phyloP scores from a whole-genome alignment of 1,284 basidiomycete genomes.

The Leccinum pachyderme region DNA sequence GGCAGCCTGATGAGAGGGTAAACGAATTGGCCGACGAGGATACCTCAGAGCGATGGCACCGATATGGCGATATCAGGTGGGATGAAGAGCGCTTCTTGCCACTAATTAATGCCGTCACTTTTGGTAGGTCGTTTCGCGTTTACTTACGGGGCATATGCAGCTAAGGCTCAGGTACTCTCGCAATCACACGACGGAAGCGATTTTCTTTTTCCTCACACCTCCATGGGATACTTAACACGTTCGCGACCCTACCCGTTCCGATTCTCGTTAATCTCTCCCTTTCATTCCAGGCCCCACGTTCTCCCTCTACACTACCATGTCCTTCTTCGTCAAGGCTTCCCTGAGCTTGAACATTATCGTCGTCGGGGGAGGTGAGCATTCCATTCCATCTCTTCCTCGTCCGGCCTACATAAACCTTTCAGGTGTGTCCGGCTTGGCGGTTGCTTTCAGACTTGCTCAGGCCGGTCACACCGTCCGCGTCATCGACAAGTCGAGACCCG shows the following conservation, averaged over 20 bases:
- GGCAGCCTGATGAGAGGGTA: not conserved
- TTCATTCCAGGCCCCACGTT: not conserved
- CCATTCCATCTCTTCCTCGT: not conserved
- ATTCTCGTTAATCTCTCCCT: slow-evolving; percentile 1
- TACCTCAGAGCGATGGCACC: not conserved
- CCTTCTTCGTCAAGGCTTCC: slow-evolving; percentile 16
- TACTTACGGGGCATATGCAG: slow-evolving; percentile 1
- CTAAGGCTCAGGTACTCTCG: slow-evolving; percentile 1
- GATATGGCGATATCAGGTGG: not conserved
- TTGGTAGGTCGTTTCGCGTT: not conserved
- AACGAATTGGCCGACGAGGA: not conserved
- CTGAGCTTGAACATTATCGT: slow-evolving; percentile 39
- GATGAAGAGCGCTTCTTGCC: not conserved
- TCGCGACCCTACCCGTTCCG: not conserved
- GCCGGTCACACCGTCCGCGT: slow-evolving; percentile 47
- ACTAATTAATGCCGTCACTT: not conserved
- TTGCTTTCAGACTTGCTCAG: slow-evolving; percentile 43
- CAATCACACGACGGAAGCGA: slow-evolving; percentile 9
- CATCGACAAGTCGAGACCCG: slow-evolving; percentile 39
- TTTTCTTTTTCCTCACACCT: not conserved
- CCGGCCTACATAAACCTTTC: not conserved
- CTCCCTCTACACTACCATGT: slow-evolving; percentile 1
- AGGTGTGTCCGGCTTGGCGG: slow-evolving; percentile 45
- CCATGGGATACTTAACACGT: not conserved
- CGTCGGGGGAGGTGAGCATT: slow-evolving; percentile 40